These are phyloP conservation scores for Parietaria judaica DNA, from an alignment of 306 rosid species.

Conservation along the genomic window DNA sequence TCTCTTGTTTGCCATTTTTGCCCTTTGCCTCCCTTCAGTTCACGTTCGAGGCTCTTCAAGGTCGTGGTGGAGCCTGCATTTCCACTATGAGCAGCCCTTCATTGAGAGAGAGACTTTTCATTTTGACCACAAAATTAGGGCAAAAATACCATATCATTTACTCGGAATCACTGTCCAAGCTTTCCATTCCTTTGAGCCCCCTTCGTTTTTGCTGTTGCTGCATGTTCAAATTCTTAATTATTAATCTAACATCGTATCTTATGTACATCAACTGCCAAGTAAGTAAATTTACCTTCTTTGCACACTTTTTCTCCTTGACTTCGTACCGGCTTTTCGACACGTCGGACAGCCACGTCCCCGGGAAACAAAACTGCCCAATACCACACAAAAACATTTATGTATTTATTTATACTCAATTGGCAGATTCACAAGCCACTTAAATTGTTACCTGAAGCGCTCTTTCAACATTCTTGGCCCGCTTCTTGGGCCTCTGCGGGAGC, in stretches of 20 bases:
- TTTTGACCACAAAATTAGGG: not conserved
- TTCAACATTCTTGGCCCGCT: constrained; percentile 62
- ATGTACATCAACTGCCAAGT: no score
- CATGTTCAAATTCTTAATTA: constrained; percentile 10
- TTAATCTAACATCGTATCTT: no score
- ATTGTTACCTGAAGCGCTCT: constrained; percentile 44
- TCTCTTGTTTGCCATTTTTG: not conserved
- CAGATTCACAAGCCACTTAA: not conserved
- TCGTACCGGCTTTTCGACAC: constrained; percentile 65
- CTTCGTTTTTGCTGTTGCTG: constrained; percentile 78
- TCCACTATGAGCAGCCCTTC: no score
- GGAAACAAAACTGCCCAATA: constrained; percentile 56
- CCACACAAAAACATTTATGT: not conserved
- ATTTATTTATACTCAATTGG: not conserved
- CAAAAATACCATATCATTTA: constrained; percentile 8
- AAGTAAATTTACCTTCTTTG: constrained; percentile 49
- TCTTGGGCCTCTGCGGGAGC: constrained; percentile 74
- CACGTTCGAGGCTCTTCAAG: not conserved
- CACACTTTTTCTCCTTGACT: constrained; percentile 70
- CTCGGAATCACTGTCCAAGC: constrained; percentile 36
- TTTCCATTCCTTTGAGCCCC: constrained; percentile 63
- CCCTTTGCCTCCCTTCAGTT: not conserved
- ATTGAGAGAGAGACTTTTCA: not conserved
- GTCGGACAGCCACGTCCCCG: constrained; percentile 74
- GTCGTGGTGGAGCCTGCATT: no score